Evolutionary conservation across 1,284 basidiomycete genomes (phyloP).

Genomic region (Malassezia pachydermatis): DNA sequence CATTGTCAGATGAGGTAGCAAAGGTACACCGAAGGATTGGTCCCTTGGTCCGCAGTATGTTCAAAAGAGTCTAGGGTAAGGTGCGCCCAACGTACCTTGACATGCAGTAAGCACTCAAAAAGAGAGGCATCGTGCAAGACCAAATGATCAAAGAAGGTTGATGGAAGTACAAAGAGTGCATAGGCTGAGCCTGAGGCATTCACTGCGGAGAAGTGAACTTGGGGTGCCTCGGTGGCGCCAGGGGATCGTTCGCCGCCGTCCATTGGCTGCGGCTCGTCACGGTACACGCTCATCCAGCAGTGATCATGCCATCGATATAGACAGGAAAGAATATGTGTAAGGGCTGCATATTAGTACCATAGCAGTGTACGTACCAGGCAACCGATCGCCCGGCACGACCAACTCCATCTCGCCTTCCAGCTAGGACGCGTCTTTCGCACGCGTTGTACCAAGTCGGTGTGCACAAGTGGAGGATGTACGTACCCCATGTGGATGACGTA

Average conservation of each 20-base stretch:
- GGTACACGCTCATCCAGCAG: slow-evolving; percentile 10
- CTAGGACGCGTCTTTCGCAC: too few relatives aligned
- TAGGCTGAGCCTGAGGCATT: slow-evolving; percentile 39
- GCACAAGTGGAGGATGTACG: not conserved
- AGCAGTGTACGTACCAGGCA: slow-evolving; percentile 4
- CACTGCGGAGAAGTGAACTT: slow-evolving; percentile 34
- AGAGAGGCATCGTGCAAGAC: not conserved
- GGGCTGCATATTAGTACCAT: slow-evolving; percentile 1
- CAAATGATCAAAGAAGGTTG: slow-evolving; percentile 28
- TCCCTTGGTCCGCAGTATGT: slow-evolving; percentile 24
- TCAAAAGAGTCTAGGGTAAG: slow-evolving; percentile 20
- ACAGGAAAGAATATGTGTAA: slow-evolving; percentile 6
- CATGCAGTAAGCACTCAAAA: slow-evolving; percentile 28
- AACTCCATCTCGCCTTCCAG: slow-evolving; percentile 17
- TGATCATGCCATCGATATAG: slow-evolving; percentile 12
- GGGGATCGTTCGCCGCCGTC: not conserved
- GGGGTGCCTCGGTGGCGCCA: not conserved
- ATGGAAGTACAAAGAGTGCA: slow-evolving; percentile 29
- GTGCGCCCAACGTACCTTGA: slow-evolving; percentile 17
- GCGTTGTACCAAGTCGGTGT: too few relatives aligned
- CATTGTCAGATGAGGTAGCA: not conserved
- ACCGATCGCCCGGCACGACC: slow-evolving; percentile 3
- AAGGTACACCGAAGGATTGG: slow-evolving; percentile 8
- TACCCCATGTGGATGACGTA: too few relatives aligned
- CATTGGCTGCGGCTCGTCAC: slow-evolving; percentile 1